Conservation (phyloP, 2,329 filamentous ascomycete genomes). For the Aureobasidium mangrovei region DNA sequence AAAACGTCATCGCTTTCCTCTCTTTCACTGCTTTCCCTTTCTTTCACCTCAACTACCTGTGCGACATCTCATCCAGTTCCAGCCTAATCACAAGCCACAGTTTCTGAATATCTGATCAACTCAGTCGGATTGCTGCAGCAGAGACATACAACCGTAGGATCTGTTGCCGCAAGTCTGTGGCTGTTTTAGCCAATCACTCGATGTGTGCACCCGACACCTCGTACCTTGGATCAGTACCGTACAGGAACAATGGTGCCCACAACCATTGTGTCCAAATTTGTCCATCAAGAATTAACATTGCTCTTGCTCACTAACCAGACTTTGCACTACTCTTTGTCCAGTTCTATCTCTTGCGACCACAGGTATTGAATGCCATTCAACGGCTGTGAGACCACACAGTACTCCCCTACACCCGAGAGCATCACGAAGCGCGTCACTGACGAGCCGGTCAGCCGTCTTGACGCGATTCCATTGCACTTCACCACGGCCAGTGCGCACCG, state of each 20-base stretch:
- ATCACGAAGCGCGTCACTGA: neutral
- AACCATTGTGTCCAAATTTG: no score
- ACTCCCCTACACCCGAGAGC: neutral
- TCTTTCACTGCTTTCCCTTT: neutral
- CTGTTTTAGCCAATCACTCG: neutral
- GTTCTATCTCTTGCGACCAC: no score
- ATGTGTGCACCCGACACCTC: neutral
- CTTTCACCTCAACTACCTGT: neutral
- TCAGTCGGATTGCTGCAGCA: neutral
- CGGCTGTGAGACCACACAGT: no score
- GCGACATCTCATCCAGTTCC: neutral
- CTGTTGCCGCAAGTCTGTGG: neutral
- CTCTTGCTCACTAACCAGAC: no score
- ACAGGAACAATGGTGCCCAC: no score
- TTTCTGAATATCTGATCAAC: no score
- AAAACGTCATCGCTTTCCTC: neutral
- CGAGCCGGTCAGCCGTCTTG: neutral
- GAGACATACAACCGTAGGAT: neutral
- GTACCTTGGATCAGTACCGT: neutral
- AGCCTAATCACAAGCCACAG: neutral
- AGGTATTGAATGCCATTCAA: no score
- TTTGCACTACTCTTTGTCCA: no score
- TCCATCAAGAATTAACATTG: no score
- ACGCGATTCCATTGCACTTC: neutral
- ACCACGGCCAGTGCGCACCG: neutral